A percentile compares a stretch with the other conserved stretches of the same genome.
Conservation (phyloP, 352 stramenopile genomes). For the Phytophthora citrophthora region DNA sequence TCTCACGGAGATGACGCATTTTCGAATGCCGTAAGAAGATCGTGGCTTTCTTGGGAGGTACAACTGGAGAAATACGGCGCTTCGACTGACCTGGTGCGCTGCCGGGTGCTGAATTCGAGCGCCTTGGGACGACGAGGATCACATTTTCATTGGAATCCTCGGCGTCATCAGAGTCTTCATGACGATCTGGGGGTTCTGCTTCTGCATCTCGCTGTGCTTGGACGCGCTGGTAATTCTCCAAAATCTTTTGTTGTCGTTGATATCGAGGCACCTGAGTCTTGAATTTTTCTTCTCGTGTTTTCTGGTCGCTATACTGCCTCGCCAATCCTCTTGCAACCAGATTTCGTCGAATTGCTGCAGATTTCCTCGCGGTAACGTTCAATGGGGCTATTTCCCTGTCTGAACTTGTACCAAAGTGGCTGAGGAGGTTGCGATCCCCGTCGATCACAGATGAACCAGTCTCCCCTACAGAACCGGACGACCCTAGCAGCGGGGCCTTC, state of each 20-base stretch:
- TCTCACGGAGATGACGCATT: slow-evolving; percentile 31
- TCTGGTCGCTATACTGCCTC: slow-evolving; percentile 40
- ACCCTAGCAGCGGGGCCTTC: slow-evolving; percentile 27
- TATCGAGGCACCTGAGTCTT: slow-evolving; percentile 35
- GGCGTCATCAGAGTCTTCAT: slow-evolving; percentile 11
- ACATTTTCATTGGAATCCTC: slow-evolving; percentile 24
- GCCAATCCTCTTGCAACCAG: slow-evolving; percentile 39
- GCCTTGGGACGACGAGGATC: slow-evolving; percentile 20
- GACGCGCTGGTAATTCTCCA: slow-evolving; percentile 34
- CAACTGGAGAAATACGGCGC: slow-evolving; percentile 17
- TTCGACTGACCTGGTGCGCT: slow-evolving; percentile 3
- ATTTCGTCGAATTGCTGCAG: slow-evolving; percentile 34
- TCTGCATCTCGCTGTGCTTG: slow-evolving; percentile 5
- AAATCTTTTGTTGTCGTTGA: slow-evolving; percentile 32
- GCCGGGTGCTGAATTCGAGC: slow-evolving; percentile 14
- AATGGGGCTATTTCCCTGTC: not conserved
- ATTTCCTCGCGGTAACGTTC: slow-evolving; percentile 7
- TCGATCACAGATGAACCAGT: slow-evolving; percentile 24
- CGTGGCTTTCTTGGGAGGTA: slow-evolving; percentile 18
- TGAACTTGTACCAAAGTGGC: slow-evolving; percentile 17
- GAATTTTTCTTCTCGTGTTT: slow-evolving; percentile 28
- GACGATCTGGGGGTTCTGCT: slow-evolving; percentile 1
- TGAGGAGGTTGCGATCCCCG: slow-evolving; percentile 30
- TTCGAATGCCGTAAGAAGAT: slow-evolving; percentile 27
- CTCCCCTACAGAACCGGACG: slow-evolving; percentile 16